Base-by-base conservation (phyloP, 495 filamentous ascomycete genomes). In the Bacidia rubella region DNA sequence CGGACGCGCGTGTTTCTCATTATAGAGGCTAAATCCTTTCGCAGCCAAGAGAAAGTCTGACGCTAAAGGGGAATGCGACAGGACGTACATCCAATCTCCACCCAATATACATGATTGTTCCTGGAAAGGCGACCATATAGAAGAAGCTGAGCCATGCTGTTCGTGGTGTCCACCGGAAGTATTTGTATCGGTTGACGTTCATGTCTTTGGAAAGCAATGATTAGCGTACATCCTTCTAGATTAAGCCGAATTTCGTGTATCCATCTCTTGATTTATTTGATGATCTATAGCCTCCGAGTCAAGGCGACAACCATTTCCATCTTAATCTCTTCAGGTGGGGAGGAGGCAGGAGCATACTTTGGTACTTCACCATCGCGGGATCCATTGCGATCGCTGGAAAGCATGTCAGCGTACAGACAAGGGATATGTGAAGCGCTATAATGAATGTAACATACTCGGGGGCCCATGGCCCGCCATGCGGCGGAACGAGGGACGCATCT, bases 151-250 rank as follows among this genome's bases (percentile, higher is more conserved):
- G 56, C 73, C 78, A 78, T 22, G 85, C 87, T 42, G 88, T 92
- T 57, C 85, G 75, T 22, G 79, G 75, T 12, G 82, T 96, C 85
- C 86, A 97, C 61, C 86, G 78, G 77, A 96, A 98, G 78, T 88
- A 94, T 70, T 86, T 90, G 78, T 88, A 83, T 47, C 92, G 85
- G 72, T 93, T 89, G 58, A 72, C 65, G 60, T 74, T 77, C 80
- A 96, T 85, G 63, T 84, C 92, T 98, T 62, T 62, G 9, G 29
- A 7, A 15, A 15, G 29, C 29, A 5, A 7, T 15, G 7, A 21
- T 5, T 21, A 23, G n/a, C 11, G 19, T 22, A 15, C n/a, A n/a
- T n/a, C n/a, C n/a, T n/a, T n/a, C n/a, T n/a, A n/a, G n/a, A n/a
- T n/a, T n/a, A n/a, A n/a, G n/a, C n/a, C n/a, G n/a, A n/a, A n/a